Percentiles rank a stretch among this genome's conserved stretches.
These are phyloP conservation scores for Penicillium coprophilum DNA, from an alignment of 495 filamentous ascomycete genomes.

Conservation along the genomic window DNA sequence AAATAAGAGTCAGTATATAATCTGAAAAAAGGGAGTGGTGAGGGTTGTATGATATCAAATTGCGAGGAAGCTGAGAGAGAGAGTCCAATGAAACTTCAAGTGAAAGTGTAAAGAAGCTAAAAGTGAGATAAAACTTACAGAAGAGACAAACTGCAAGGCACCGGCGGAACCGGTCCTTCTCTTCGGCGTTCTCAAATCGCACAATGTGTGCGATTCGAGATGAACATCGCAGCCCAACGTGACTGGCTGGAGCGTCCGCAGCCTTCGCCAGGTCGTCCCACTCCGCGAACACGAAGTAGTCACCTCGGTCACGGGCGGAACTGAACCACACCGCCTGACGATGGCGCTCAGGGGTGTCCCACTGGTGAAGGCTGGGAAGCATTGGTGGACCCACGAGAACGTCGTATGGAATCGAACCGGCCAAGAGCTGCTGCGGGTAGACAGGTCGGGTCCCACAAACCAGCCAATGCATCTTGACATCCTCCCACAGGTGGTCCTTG, in stretches of 20 bases:
- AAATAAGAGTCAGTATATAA: neutral
- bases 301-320: slow-evolving; percentile 22
- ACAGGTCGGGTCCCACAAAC: slow-evolving; percentile 28
- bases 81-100: neutral
- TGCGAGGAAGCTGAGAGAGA: neutral
- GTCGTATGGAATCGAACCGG: slow-evolving; percentile 20
- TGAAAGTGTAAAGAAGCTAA: neutral
- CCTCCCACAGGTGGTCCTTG: slow-evolving; percentile 36
- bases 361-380: slow-evolving; percentile 29
- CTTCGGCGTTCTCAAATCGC: slow-evolving; percentile 22
- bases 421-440: slow-evolving; percentile 11
- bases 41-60: neutral
- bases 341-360: slow-evolving; percentile 36
- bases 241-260: slow-evolving; percentile 12
- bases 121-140: slow-evolving; percentile 19
- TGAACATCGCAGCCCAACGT: slow-evolving; percentile 23
- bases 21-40: neutral
- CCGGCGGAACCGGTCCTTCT: slow-evolving; percentile 42
- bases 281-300: slow-evolving; percentile 45
- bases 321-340: slow-evolving; percentile 40
- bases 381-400: slow-evolving; percentile 25
- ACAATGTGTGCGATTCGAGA: slow-evolving; percentile 18
- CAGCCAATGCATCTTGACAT: slow-evolving; percentile 38
- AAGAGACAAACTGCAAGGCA: slow-evolving; percentile 37
- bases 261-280: slow-evolving; percentile 17